phyloP scores from a whole-genome alignment of 805 yeast species.

The Yarrowia sp. region DNA sequence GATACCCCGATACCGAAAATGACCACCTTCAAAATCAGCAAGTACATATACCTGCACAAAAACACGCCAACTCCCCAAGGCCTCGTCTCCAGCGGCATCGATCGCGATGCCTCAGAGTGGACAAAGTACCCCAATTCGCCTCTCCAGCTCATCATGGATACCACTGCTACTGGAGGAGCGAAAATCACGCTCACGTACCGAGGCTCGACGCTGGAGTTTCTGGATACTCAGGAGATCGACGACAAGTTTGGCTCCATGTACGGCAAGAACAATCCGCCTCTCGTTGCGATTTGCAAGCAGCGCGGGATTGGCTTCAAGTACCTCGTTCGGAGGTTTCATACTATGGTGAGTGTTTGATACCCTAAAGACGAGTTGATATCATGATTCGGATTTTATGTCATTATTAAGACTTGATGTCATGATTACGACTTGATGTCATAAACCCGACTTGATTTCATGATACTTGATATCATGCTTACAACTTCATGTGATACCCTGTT shows the following conservation, averaged over 20 bases:
- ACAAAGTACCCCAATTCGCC: constrained; percentile 1
- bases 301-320: constrained; percentile 18
- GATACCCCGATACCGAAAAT: not conserved
- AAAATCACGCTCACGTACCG: not conserved
- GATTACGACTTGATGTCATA: too few species aligned
- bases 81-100: not conserved
- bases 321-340: not conserved
- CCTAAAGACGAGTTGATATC: too few species aligned
- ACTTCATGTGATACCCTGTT: not conserved
- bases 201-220: not conserved
- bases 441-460: too few species aligned
- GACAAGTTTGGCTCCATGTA: not conserved
- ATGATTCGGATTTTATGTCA: too few species aligned
- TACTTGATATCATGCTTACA: too few species aligned
- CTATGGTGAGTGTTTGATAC: constrained; percentile 22
- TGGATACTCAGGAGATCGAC: not conserved
- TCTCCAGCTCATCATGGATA: not conserved
- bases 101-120: constrained; percentile 7
- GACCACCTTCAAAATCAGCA: constrained; percentile 5
- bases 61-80: constrained; percentile 8
- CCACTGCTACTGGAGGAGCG: not conserved
- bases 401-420: not conserved
- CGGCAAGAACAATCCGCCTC: constrained; percentile 1
- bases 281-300: constrained; percentile 7
- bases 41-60: constrained; percentile 12